phyloP scores from a whole-genome alignment of 345 rosid species.

The Psidium guajava region DNA sequence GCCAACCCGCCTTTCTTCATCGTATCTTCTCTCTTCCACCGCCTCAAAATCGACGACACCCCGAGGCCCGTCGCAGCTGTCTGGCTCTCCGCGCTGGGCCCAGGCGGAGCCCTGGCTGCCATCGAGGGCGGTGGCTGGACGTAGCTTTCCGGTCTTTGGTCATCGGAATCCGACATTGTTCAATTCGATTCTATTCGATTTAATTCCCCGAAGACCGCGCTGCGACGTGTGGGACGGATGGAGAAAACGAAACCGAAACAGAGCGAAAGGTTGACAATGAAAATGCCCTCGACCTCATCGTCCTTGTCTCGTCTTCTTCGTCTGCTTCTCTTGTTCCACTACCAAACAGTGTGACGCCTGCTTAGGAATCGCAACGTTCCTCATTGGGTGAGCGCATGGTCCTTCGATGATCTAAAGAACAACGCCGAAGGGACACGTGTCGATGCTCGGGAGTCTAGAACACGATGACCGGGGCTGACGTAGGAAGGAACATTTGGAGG shows the following conservation, averaged over 20 bases:
- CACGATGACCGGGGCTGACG: not conserved
- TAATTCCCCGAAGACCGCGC: not conserved
- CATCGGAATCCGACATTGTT: not conserved
- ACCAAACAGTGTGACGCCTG: not conserved
- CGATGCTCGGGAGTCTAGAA: not conserved
- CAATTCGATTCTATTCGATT: not conserved
- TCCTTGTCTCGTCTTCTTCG: not conserved
- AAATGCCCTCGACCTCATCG: not conserved
- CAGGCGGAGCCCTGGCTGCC: not conserved
- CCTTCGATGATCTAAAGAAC: too few relatives aligned
- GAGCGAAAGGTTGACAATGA: not conserved
- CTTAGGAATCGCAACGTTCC: not conserved
- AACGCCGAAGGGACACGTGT: not conserved
- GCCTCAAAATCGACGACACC: not conserved
- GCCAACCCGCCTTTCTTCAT: not conserved
- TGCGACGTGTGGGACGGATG: not conserved
- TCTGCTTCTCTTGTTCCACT: not conserved
- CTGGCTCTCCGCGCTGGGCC: not conserved
- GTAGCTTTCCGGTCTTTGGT: not conserved
- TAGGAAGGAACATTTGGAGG: not conserved
- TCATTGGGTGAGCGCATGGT: not conserved
- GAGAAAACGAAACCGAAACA: not conserved
- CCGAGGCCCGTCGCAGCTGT: not conserved
- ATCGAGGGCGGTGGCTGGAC: not conserved
- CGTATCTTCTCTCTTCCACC: constrained; percentile 1